Base-by-base conservation (phyloP, 2,329 filamentous ascomycete genomes). In the Epichloe elymi region DNA sequence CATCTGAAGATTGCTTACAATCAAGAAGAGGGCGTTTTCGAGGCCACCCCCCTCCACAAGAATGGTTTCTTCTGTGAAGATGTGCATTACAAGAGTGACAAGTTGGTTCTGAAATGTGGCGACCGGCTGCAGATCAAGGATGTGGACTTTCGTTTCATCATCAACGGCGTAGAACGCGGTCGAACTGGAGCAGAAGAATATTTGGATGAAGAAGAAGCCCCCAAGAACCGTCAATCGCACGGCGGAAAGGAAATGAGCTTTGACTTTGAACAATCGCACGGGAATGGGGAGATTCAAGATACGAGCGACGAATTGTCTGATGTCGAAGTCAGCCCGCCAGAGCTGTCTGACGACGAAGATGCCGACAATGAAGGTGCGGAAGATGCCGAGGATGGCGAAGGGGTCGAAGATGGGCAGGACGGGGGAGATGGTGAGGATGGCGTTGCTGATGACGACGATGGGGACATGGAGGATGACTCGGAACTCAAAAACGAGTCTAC, bases 1-100 rank as follows among this genome's bases (percentile, higher is more conserved):
- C 86, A 91, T 63, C 71, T 87, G 46, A 83, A 81, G 59, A 87
- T 91, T 57, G 71, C 77, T 45, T 90, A 83, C 67, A 85, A 86
- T 59, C 72, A 77, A 54, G 70, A 79, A 12, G 73, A 73, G 40
- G 73, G 78, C 19, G 70, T 78, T 6, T 90, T 87, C 59, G 79
- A 87, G 61, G 79, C 85, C 45, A 71, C 74, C 74, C 76, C 0
- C 0, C 59, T 80, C 8, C 77, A 80, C 56, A 74, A 73, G 55
- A 88, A 88, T 58, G 84, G 85, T 5, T 81, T 85, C 59, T 85
- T 86, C 60, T 75, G 80, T 55, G 77, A 85, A 49, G 81, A 83
- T 45, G 67, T 71, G 3, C 74, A 78, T 52, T 75, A 80, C 58
- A 75, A 75, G 51, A 72, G 75, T 37, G 72, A 74, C 17, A 70